A percentile compares a stretch with the other conserved stretches of the same genome.
phyloP scores from a whole-genome alignment of 2,329 filamentous ascomycete species.

The Boeremia lycopersici region DNA sequence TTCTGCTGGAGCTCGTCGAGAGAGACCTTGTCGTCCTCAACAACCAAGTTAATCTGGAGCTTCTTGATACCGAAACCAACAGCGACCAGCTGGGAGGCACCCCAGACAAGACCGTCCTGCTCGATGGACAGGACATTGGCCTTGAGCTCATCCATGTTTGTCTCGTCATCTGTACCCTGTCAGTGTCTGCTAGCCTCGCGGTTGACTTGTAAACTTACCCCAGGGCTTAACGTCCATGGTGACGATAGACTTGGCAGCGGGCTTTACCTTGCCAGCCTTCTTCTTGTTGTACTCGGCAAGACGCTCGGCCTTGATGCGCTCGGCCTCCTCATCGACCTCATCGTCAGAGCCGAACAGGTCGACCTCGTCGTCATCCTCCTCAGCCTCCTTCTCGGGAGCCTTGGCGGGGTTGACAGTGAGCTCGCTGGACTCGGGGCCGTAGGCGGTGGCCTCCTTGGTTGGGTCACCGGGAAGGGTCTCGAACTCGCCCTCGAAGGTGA shows the following conservation, averaged over 20 bases:
- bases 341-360: conserved; percentile 93
- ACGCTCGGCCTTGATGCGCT: conserved; percentile 82
- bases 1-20: conserved; percentile 83
- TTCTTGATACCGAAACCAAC: conserved; percentile 99
- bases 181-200: conserved; percentile 18
- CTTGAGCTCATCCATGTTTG: conserved; percentile 84
- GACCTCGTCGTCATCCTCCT: conserved; percentile 71
- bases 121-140: conserved; percentile 79
- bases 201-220: conserved; percentile 67
- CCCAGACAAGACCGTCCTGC: conserved; percentile 95
- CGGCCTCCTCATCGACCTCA: conserved; percentile 70
- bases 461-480: conserved; percentile 87
- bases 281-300: conserved; percentile 94
- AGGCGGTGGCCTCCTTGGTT: conserved; percentile 84
- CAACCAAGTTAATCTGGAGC: conserved; percentile 96
- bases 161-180: conserved; percentile 76
- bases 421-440: conserved; percentile 83
- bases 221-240: conserved; percentile 98
- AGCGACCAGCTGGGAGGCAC: conserved; percentile 84
- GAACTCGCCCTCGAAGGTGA: conserved; percentile 92
- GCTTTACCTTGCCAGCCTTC: conserved; percentile 93
- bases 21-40: conserved; percentile 97
- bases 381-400: conserved; percentile 69
- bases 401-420: conserved; percentile 85
- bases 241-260: conserved; percentile 92